Percentiles rank a stretch among this genome's conserved stretches.
phyloP scores from a whole-genome alignment of 768 basidiomycete genomes.

The Cystofilobasidium bisporidii region DNA sequence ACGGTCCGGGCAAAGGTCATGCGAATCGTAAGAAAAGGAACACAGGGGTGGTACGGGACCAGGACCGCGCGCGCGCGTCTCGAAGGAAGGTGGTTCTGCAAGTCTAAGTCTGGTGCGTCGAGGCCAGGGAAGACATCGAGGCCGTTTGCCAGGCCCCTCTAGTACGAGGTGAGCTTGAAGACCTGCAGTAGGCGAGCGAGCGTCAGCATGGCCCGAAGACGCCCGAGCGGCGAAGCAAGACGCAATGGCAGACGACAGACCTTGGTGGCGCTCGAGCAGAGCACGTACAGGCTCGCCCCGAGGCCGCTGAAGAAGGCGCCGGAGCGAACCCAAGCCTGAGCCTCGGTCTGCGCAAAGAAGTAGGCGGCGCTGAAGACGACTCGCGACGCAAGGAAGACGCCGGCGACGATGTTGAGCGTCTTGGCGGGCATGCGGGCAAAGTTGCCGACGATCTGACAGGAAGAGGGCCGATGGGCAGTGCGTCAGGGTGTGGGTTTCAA shows the following conservation, averaged over 20 bases:
- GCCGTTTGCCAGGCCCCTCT: no score
- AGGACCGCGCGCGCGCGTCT: no score
- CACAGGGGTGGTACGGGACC: no score
- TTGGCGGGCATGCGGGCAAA: conserved; percentile 26
- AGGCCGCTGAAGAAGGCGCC: conserved; percentile 14
- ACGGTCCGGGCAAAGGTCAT: no score
- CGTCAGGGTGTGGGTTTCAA: no score
- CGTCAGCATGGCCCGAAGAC: not conserved
- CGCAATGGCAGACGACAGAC: no score
- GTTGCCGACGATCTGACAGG: conserved; percentile 24
- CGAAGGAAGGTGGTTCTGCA: no score
- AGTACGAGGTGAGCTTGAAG: conserved; percentile 17
- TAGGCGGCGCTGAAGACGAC: conserved; percentile 11
- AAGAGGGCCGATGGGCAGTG: no score
- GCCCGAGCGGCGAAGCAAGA: no score
- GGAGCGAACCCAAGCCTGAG: not conserved
- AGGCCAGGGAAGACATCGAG: no score
- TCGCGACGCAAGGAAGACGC: conserved; percentile 18
- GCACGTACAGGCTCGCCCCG: conserved; percentile 5
- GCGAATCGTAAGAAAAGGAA: no score
- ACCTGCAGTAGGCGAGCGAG: not conserved
- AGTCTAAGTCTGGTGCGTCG: no score
- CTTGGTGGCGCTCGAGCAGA: conserved; percentile 22
- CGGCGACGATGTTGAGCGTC: conserved; percentile 24
- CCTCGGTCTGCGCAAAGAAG: conserved; percentile 2